Evolutionary conservation across 2,329 filamentous ascomycete genomes (phyloP), one percentile per base, ranked within the genome.

Genomic region (Orbilia javanica): DNA sequence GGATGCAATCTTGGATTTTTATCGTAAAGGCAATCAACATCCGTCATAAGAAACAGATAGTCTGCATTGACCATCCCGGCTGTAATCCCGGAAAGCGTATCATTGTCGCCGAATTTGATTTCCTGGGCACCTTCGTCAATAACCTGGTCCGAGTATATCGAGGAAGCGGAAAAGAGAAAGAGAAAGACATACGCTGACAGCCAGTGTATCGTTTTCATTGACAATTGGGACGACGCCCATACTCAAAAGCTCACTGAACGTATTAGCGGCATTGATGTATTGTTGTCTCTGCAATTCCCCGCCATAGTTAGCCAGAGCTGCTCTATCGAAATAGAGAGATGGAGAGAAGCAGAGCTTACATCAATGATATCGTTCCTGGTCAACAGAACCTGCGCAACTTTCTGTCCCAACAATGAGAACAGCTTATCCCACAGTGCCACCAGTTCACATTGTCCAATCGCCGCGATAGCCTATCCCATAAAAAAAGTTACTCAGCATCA

Each of bases 61-160:
- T 99, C 94, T 63, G 96, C 96, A 82, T 97, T 93, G 20, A 98
- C 93, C 94, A 98, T 98, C 80, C 92, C 96, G 0, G 96, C 93
- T 0, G 96, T 97, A 81, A 99, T 97, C 72, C 96, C 96, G 11
- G 94, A 97, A 55, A 99, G 87, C 1, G 96, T 99, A 84, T 99
- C 96, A 82, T 99, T 99, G 87, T 99, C 96, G 81, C 96, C 96
- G 83, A 99, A 99, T 87, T 98, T 98, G 86, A 99, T 99, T 88
- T 99, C 96, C 80, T 82, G 63, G 11, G 31, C 36, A 25, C 22
- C 15, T 70, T 1, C 20, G 44, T 63, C 22, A 63, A 15, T 29
- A 18, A 2, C 18, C 42, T 44, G 4, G n/a, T 57, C 22, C 34
- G 8, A 25, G 13, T n/a, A 46, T 13, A n/a, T 57, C 27, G 2